Base-by-base conservation (phyloP, 2,329 filamentous ascomycete genomes). In the Lecanosticta acicola region DNA sequence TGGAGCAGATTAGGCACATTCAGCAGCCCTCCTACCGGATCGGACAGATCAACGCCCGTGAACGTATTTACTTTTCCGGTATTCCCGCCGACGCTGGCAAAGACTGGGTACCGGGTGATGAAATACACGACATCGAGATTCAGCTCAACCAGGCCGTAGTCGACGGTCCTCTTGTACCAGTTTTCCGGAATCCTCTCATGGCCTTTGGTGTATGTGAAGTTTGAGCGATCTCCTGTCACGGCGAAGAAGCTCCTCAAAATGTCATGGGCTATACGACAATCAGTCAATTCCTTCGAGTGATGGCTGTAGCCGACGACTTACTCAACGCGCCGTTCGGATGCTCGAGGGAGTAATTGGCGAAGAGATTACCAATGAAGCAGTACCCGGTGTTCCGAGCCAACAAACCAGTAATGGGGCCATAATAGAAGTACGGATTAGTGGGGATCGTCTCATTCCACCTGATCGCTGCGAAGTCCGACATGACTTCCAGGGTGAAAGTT, bases 1-100 rank as follows among this genome's bases (percentile, higher is more conserved):
- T 50, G 29, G 7, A 53, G 41, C 34, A 55, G 18, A 11, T 42
- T 43, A 3, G 56, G 48, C 3, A 59, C 50, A 47, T 72, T 75
- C 43, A 70, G 65, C 0, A 76, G 55, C n/a, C 69, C 69, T 9
- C 59, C 59, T 9, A 63, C 70, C 10, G 71, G 49, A 41, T 68
- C 54, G 2, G 41, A 48, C 5, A 66, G 46, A 33, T 59, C 43
- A 32, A 58, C 49, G 14, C 54, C 54, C 2, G 50, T 40, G 47
- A 59, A 60, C 4, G 55, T 51, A 42, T 60, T 58, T 14, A 59
- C 58, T 13, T 42, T 41, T 14, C 55, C 55, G 2, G 45, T 47
- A 26, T 60, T 60, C 17, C 58, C 54, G 18, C 58, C 56, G 17
- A 60, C 37, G 10, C 43, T 48, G 38, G 33, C 54, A 16, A 50